Base-by-base conservation (phyloP, 2,329 filamentous ascomycete species). In the Colletotrichum shisoi region DNA sequence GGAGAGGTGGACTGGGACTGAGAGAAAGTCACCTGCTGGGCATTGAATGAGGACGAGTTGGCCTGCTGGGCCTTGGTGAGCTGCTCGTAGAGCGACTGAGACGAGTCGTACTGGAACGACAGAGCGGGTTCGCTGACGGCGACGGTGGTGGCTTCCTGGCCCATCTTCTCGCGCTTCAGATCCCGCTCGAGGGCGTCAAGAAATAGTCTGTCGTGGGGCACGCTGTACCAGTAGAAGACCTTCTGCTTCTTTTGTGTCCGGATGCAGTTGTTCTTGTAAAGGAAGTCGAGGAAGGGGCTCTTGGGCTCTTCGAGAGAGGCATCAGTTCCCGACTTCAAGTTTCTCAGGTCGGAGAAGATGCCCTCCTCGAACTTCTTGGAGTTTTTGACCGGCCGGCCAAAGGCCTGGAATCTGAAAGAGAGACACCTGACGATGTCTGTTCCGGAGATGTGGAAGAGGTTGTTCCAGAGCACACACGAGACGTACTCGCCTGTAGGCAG, bases 181-280 rank as follows among this genome's bases (percentile, higher is more conserved):
- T 99, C 95, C 71, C 95, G 91, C 85, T 99, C 95, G 73, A 99
- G 84, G 45, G 95, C 95, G 82, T 99, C 95, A 72, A 99, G 89
- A 82, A 99, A 99, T 58, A 99, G 88, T 62, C 95, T 89, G 80
- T 99, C 95, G 79, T 99, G 95, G 1, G 95, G 95, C 54, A 99
- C 95, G 82, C 94, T 97, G 82, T 98, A 99, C 95, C 95, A 99
- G 83, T 98, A 99, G 77, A 99, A 99, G 71, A 99, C 95, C 85
- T 99, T 99, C 78, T 99, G 95, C 86, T 99, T 99, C 89, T 99
- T 99, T 81, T 99, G 95, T 44, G 95, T 99, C 73, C 95, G 90
- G 74, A 99, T 99, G 86, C 95, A 99, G 84, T 99, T 99, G 87
- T 99, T 99, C 87, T 99, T 99, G 88, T 99, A 99, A 51, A 99